Percentiles rank a stretch among this genome's conserved stretches.
phyloP scores from a whole-genome alignment of 495 filamentous ascomycete genomes.

The Neohortaea acidophila region DNA sequence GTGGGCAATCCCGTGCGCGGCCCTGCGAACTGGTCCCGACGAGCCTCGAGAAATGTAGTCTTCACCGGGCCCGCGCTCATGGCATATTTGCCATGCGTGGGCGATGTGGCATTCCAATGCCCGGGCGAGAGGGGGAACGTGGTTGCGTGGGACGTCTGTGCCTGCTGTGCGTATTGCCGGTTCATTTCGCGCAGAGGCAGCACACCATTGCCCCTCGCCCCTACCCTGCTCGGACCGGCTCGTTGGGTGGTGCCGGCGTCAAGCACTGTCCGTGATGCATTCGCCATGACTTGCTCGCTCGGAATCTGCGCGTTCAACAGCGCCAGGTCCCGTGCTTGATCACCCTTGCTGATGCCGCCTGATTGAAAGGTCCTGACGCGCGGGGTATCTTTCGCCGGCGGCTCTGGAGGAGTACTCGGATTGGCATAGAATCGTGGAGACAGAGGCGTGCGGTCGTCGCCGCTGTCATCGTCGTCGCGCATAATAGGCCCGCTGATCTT shows the following conservation, averaged over 20 bases:
- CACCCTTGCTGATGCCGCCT: conserved; percentile 7
- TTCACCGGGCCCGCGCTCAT: conserved; percentile 22
- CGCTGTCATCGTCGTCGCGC: conserved; percentile 27
- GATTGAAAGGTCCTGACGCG: too few species aligned
- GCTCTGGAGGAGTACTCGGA: conserved; percentile 39
- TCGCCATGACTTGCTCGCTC: conserved; percentile 4
- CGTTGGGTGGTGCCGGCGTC: conserved; percentile 9
- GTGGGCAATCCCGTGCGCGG: conserved; percentile 55
- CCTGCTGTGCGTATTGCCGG: conserved; percentile 5
- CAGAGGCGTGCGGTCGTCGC: conserved; percentile 39
- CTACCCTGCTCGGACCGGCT: conserved; percentile 11
- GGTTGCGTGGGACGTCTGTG: conserved; percentile 9
- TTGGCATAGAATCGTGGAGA: conserved; percentile 41
- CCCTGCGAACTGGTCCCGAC: conserved; percentile 25
- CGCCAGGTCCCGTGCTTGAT: conserved; percentile 14
- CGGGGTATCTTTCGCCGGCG: conserved; percentile 21
- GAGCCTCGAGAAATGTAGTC: conserved; percentile 38
- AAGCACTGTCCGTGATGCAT: conserved; percentile 5
- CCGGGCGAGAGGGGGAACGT: conserved; percentile 19
- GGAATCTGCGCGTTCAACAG: conserved; percentile 13
- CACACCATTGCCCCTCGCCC: not conserved
- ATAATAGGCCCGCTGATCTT: conserved; percentile 42
- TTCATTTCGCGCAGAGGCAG: conserved; percentile 14
- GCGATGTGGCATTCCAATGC: conserved; percentile 7
- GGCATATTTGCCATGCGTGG: conserved; percentile 1